phyloP scores from a whole-genome alignment of 371 early-diverging fungal genomes.

The Actinomortierella wolfii region DNA sequence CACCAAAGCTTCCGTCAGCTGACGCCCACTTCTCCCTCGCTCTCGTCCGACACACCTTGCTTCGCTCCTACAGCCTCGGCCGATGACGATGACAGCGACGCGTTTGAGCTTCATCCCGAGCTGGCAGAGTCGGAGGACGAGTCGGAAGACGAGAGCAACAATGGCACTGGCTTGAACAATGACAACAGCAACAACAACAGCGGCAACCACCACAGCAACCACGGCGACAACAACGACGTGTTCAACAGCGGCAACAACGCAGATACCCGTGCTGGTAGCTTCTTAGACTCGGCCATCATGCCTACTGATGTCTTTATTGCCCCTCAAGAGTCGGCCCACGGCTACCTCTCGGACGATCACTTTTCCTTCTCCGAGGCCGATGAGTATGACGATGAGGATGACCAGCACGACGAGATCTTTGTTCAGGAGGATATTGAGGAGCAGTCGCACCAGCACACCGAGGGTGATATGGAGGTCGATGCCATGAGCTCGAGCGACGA shows the following conservation, averaged over 20 bases:
- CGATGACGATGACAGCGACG: constrained; percentile 19
- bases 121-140: constrained; percentile 43
- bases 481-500: constrained; percentile 47
- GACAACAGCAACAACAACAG: no score
- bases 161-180: no score
- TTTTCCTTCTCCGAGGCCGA: constrained; percentile 44
- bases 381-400: constrained; percentile 28
- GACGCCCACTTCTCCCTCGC: constrained; percentile 41
- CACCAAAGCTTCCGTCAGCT: constrained; percentile 41
- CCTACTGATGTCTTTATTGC: not conserved
- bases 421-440: constrained; percentile 23
- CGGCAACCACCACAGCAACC: no score
- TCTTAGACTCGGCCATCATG: no score
- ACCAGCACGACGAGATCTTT: constrained; percentile 11
- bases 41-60: constrained; percentile 39
- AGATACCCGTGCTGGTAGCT: no score
- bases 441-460: constrained; percentile 29
- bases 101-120: constrained; percentile 27
- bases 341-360: constrained; percentile 33
- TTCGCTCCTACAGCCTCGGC: constrained; percentile 43
- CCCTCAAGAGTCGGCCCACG: constrained; percentile 13
- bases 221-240: no score
- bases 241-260: no score
- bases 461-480: constrained; percentile 40
- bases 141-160: constrained; percentile 9